Conservation (phyloP, 2,329 filamentous ascomycete genomes). For the Pseudopithomyces maydicus region DNA sequence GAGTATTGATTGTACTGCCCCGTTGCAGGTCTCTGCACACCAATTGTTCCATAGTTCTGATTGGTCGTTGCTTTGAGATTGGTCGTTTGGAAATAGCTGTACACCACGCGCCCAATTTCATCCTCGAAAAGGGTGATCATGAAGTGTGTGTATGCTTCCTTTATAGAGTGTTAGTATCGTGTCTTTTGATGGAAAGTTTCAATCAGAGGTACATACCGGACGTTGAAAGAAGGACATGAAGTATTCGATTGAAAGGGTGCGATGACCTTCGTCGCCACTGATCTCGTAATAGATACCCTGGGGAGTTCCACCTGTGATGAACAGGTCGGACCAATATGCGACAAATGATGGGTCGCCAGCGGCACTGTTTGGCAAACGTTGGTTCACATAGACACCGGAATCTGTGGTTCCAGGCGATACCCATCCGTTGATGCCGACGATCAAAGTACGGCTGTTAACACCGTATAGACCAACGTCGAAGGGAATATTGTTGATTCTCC, state of each 20-base stretch:
- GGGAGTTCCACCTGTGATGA: neutral
- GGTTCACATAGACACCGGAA: neutral
- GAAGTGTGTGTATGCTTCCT: neutral
- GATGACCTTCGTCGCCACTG: neutral
- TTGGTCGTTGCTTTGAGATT: neutral
- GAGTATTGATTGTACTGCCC: neutral
- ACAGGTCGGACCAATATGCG: neutral
- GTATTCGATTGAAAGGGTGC: neutral
- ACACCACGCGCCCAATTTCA: neutral
- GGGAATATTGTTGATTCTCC: neutral
- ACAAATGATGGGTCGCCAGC: neutral
- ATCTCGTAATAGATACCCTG: neutral
- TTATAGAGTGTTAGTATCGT: neutral
- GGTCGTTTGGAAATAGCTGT: neutral
- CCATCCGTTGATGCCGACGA: neutral
- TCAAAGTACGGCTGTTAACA: neutral
- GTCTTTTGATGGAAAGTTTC: neutral
- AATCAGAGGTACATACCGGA: neutral
- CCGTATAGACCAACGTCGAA: conserved; percentile 1
- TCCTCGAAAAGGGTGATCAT: neutral
- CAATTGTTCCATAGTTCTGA: neutral
- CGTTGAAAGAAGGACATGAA: neutral
- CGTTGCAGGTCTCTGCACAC: neutral
- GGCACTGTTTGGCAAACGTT: neutral
- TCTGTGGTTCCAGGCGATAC: neutral